Evolutionary conservation across 1,284 basidiomycete genomes (phyloP), one percentile per base, ranked within the genome.

Genomic region (Papiliotrema nemorosa): DNA sequence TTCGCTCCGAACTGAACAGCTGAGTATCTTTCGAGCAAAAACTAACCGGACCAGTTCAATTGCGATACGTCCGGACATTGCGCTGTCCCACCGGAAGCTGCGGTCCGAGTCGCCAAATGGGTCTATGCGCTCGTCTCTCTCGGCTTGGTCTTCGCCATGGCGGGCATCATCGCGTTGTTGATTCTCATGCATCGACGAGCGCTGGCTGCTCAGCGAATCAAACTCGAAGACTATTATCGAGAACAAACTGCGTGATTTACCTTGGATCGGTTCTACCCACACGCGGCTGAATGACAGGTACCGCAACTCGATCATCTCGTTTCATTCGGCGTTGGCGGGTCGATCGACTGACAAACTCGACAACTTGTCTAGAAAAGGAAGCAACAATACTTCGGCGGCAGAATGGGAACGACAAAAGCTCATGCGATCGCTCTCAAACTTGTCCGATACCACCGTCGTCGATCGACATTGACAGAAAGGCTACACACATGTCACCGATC

Each of bases 221-320:
- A 51, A 41, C 47, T 62, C 22, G 57, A 62, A 26, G 57, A 55
- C n/a, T 62, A 62, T 24, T 55, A 57, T 31, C 47, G 35, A n/a
- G 59, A 62, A 43, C 59, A 62, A 43, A 48, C 40, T 13, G 50
- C 47, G 57, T 62, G 22, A 52, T 56, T 52, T 18, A 9, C 5
- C n/a, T 24, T 14, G 29, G 29, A 14, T 31, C 29, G 14, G n/a
- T n/a, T n/a, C n/a, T n/a, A n/a, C n/a, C n/a, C n/a, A n/a, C n/a
- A n/a, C n/a, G 26, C 6, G 27, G 14, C 20, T 41, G 16, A 25
- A 29, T 7, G 27, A 3, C 36, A 60, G 59, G 14, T 60, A 58
- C 39, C 57, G 59, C 18, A 56, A 57, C 36, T 62, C 59, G 18
- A 62, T 62, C 43, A 27, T 62, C 22, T 62, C 59, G 5, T 59